Conservation (phyloP, 83 land plant species). For the Picea abies region DNA sequence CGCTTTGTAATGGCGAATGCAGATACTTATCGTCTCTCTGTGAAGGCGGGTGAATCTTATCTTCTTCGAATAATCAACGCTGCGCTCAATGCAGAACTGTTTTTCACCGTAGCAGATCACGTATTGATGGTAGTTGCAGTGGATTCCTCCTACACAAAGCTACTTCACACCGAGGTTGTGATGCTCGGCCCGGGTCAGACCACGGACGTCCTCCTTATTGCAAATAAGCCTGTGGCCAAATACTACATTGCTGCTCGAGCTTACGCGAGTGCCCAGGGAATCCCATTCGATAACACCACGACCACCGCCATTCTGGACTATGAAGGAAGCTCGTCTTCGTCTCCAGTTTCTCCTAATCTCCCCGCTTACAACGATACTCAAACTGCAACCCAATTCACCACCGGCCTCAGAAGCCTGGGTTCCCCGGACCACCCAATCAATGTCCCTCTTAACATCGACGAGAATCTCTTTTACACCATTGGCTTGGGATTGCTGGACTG, state of each 20-base stretch:
- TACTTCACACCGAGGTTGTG: neutral
- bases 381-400: slow-evolving; percentile 36
- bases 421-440: slow-evolving; percentile 27
- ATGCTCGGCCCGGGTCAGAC: slow-evolving; percentile 12
- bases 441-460: slow-evolving; percentile 36
- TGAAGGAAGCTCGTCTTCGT: neutral
- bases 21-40: neutral
- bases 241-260: slow-evolving; percentile 10
- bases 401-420: slow-evolving; percentile 29
- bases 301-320: slow-evolving; percentile 12
- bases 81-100: neutral
- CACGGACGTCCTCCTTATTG: neutral
- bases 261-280: neutral
- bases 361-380: slow-evolving; percentile 51
- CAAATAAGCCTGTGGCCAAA: neutral
- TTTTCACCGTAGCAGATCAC: slow-evolving; percentile 5
- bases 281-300: slow-evolving; percentile 10
- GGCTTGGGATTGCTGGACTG: slow-evolving; percentile 24
- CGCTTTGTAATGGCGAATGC: neutral
- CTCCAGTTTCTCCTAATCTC: neutral
- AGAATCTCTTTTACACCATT: slow-evolving; percentile 17
- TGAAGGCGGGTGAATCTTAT: neutral
- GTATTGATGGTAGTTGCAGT: slow-evolving; percentile 30
- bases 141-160: slow-evolving; percentile 40
- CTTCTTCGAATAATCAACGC: slow-evolving; percentile 10